A percentile compares a stretch with the other conserved stretches of the same genome.
phyloP scores from a whole-genome alignment of 2,329 filamentous ascomycete species.

The Chaetomiaceae sp. region DNA sequence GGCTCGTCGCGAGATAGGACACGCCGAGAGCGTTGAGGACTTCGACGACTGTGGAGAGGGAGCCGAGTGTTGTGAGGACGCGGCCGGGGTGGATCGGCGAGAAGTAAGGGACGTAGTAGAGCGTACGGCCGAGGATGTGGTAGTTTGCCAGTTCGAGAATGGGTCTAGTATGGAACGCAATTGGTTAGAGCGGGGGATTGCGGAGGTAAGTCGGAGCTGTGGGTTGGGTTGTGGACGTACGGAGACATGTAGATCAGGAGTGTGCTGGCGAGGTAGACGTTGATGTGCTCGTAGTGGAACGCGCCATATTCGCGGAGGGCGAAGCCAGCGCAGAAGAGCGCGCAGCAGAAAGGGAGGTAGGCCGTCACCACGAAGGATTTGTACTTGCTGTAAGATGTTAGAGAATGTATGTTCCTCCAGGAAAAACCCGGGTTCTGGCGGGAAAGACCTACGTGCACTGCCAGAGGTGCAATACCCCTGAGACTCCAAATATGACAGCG shows the following conservation, averaged over 20 bases:
- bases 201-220: background rate
- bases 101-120: slow-evolving; percentile 54
- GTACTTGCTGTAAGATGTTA: slow-evolving; percentile 33
- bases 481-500: slow-evolving; percentile 37
- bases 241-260: slow-evolving; percentile 36
- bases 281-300: slow-evolving; percentile 41
- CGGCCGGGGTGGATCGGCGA: slow-evolving; percentile 41
- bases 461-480: slow-evolving; percentile 38
- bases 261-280: slow-evolving; percentile 39
- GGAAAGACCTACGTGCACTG: slow-evolving; percentile 46
- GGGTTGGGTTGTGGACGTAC: too few species aligned
- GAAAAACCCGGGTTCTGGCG: too few species aligned
- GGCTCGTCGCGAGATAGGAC: slow-evolving; percentile 42
- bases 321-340: slow-evolving; percentile 49
- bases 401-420: too few species aligned
- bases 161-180: slow-evolving; percentile 11
- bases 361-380: slow-evolving; percentile 47
- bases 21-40: slow-evolving; percentile 38
- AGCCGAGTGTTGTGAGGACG: slow-evolving; percentile 37
- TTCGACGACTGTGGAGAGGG: slow-evolving; percentile 24
- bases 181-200: background rate
- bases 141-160: slow-evolving; percentile 54
- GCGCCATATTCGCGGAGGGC: slow-evolving; percentile 43
- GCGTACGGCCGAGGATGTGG: slow-evolving; percentile 49
- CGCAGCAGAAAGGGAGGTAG: slow-evolving; percentile 43